Conservation (phyloP, 1,284 basidiomycete species). For the Boletus sp. region DNA sequence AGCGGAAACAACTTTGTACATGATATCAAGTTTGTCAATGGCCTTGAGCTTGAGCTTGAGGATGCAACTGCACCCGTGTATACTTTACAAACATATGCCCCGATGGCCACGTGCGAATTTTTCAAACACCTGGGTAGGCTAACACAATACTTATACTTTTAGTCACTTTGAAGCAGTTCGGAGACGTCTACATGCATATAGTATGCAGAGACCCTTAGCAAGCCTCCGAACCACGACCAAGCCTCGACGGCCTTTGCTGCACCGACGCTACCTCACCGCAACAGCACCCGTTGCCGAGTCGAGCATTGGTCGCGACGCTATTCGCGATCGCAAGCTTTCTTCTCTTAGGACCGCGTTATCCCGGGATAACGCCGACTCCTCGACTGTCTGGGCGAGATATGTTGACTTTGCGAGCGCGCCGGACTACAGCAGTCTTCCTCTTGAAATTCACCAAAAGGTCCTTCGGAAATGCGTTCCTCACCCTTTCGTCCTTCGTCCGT, state of each 20-base stretch:
- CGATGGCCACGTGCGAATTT: slow-evolving; percentile 23
- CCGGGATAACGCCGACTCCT: slow-evolving; percentile 37
- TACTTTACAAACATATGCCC: no score
- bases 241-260: slow-evolving; percentile 7
- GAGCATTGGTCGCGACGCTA: slow-evolving; percentile 4
- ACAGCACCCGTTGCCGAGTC: slow-evolving; percentile 6
- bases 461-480: slow-evolving; percentile 61
- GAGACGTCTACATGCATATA: slow-evolving; percentile 9
- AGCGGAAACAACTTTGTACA: neutral
- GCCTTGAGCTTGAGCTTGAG: no score
- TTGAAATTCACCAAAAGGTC: slow-evolving; percentile 64
- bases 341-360: slow-evolving; percentile 34
- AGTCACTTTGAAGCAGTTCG: neutral
- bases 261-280: slow-evolving; percentile 10
- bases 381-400: slow-evolving; percentile 61
- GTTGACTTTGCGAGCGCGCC: slow-evolving; percentile 50
- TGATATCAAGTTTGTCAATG: neutral
- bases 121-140: neutral
- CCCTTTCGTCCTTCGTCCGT: slow-evolving; percentile 43
- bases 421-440: slow-evolving; percentile 49
- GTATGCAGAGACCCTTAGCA: slow-evolving; percentile 28
- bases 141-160: neutral
- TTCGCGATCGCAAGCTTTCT: slow-evolving; percentile 31
- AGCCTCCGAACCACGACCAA: slow-evolving; percentile 17
- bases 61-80: neutral